Evolutionary conservation across 768 basidiomycete genomes (phyloP), one percentile per base, ranked within the genome.

Genomic region (Tremella fuciformis): DNA sequence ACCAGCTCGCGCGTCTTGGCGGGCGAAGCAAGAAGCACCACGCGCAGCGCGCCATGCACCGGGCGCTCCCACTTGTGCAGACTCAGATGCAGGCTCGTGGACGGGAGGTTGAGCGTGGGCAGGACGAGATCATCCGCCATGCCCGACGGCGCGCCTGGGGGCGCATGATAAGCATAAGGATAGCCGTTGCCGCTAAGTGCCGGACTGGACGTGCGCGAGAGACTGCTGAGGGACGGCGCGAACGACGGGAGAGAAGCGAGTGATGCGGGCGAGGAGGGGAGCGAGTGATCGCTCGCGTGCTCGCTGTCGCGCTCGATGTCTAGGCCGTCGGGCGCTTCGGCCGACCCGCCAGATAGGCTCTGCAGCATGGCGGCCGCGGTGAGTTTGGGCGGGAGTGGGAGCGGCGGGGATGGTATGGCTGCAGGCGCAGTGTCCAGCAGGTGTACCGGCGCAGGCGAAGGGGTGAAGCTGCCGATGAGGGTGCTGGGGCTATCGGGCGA

Each of bases 91-190:
- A 72, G 50, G 47, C 63, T 65, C 9, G 64, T 57, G 15, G 51
- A 58, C 7, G 68, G 66, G n/a, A 73, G 51, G 46, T 55, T 56
- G n/a, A 73, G 40, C 24, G 60, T 66, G 2, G 71, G 71, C 16
- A 73, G 40, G 6, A 73, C 66, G 24, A 73, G 47, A 38, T 66
- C 70, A 11, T 61, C 62, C 3, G 38, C 26, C 51, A 38, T 38
- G 8, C 40, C 57, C 6, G 19, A 18, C 13, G n/a, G n/a, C 15
- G 13, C 40, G 24, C 55, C n/a, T 22, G 44, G n/a, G 8, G 22
- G 18, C 13, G 50, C 8, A 46, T 22, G n/a, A 22, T 6, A 18
- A 46, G n/a, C n/a, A 46, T 46, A 18, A 46, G n/a, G 42, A 46
- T 46, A n/a, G 15, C 22, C n/a, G n/a, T 18, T 22, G 6, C 22